Percentiles rank a stretch among this genome's conserved stretches.
Conservation (phyloP, 495 filamentous ascomycete species). For the Endocarpon pusillum region DNA sequence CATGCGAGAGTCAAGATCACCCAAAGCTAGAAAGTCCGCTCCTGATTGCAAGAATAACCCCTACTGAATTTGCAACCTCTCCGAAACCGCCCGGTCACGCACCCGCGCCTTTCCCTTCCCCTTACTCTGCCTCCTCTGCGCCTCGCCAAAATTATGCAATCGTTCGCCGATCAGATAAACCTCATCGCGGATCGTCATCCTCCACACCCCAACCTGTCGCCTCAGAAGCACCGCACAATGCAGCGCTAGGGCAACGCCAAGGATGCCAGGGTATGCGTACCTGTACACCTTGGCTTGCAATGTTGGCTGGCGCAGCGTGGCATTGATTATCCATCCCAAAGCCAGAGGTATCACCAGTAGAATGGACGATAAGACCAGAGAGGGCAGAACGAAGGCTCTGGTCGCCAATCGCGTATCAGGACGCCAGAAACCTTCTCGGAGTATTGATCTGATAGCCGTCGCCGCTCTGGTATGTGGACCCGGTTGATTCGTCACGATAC, state of each 20-base stretch:
- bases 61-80: too few relatives aligned
- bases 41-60: too few relatives aligned
- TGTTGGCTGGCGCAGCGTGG: too few relatives aligned
- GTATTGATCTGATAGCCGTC: conserved; percentile 53
- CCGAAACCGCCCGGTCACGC: too few relatives aligned
- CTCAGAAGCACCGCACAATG: conserved; percentile 25
- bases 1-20: too few relatives aligned
- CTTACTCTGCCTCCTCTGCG: too few relatives aligned
- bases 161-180: conserved; percentile 91
- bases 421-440: conserved; percentile 62
- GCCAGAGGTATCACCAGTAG: conserved; percentile 43
- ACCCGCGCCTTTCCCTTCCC: too few relatives aligned
- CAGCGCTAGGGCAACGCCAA: conserved; percentile 28
- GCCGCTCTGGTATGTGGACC: conserved; percentile 50
- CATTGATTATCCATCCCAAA: conserved; percentile 29
- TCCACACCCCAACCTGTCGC: conserved; percentile 53
- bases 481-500: conserved; percentile 3
- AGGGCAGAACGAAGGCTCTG: conserved; percentile 63
- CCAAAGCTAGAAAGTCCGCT: too few relatives aligned
- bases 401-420: conserved; percentile 68
- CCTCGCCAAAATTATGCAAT: conserved; percentile 78
- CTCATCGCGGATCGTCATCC: conserved; percentile 72
- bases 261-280: conserved; percentile 48
- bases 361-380: conserved; percentile 34
- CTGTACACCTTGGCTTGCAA: conserved; percentile 44